phyloP scores from a whole-genome alignment of 2,329 filamentous ascomycete species.

The Botryotinia narcissicola region DNA sequence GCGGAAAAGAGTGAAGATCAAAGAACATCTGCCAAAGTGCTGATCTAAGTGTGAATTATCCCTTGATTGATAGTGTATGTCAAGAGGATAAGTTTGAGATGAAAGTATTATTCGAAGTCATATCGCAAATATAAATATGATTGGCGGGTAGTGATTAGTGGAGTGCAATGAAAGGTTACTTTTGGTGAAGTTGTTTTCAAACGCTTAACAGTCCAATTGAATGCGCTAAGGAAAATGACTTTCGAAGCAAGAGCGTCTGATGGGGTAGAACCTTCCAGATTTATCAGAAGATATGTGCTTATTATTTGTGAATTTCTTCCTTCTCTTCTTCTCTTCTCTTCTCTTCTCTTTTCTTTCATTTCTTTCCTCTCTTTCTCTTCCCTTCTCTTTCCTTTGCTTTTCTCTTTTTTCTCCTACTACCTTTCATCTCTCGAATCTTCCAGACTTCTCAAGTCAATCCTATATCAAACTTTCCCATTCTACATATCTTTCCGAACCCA shows the following conservation, averaged over 20 bases:
- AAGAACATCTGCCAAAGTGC: background rate
- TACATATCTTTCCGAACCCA: slow-evolving; percentile 16
- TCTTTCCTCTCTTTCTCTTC: background rate
- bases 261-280: background rate
- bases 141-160: background rate
- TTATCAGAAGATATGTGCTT: fast-evolving
- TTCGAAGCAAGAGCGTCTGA: background rate
- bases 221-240: background rate
- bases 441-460: background rate
- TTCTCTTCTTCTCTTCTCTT: background rate
- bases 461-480: slow-evolving; percentile 36
- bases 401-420: background rate
- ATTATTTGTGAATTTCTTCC: background rate
- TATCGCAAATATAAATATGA: background rate
- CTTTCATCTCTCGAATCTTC: background rate
- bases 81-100: background rate
- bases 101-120: background rate
- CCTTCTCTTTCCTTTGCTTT: background rate
- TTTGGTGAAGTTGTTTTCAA: background rate
- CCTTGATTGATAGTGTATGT: background rate
- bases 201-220: background rate
- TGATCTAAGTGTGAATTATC: too few relatives aligned
- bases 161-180: background rate
- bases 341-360: too few relatives aligned
- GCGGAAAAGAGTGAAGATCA: background rate